These are phyloP conservation scores for Apiospora pterosperma DNA, from an alignment of 2,329 filamentous ascomycete species.

Conservation along the genomic window DNA sequence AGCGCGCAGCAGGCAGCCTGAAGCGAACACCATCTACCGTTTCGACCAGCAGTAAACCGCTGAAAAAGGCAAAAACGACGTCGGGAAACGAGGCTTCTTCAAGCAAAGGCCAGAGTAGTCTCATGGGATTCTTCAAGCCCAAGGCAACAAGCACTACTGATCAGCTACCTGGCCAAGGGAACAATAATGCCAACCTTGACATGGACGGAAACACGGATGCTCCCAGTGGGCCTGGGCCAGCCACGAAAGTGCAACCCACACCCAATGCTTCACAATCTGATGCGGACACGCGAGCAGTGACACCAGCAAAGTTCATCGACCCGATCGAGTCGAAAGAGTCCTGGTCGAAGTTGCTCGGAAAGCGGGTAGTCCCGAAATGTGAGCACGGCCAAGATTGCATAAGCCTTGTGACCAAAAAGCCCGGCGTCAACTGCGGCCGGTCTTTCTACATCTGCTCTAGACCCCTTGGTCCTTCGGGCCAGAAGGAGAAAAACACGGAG, in stretches of 20 bases:
- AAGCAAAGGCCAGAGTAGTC: constrained; percentile 47
- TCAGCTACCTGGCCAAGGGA: background rate
- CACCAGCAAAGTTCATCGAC: constrained; percentile 52
- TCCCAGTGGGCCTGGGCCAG: constrained; percentile 7
- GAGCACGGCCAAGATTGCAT: constrained; percentile 89
- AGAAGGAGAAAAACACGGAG: constrained; percentile 78
- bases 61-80: constrained; percentile 34
- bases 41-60: constrained; percentile 22
- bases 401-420: constrained; percentile 79
- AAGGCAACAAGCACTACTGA: constrained; percentile 33
- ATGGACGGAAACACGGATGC: background rate
- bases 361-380: constrained; percentile 71
- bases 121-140: constrained; percentile 78
- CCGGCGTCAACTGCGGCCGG: constrained; percentile 75
- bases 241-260: background rate
- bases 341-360: constrained; percentile 82
- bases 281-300: background rate
- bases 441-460: constrained; percentile 63
- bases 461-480: constrained; percentile 79
- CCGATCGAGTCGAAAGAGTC: constrained; percentile 72
- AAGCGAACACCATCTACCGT: constrained; percentile 24
- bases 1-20: constrained; percentile 12
- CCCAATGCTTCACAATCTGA: background rate
- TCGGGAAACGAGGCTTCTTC: constrained; percentile 29
- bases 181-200: background rate